These are phyloP conservation scores for Lupinus albus DNA, from an alignment of 306 rosid genomes.

Conservation along the genomic window DNA sequence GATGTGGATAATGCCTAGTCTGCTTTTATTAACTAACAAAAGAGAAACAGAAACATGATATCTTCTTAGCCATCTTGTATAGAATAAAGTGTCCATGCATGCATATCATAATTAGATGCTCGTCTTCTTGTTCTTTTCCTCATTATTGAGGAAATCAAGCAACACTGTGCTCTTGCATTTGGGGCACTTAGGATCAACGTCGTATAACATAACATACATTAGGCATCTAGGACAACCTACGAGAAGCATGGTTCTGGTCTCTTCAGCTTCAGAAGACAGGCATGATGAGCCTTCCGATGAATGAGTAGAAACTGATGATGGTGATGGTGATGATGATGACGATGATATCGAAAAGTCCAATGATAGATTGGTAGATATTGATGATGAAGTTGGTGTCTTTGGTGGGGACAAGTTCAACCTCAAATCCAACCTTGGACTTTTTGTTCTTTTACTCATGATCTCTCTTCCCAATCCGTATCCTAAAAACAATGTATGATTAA, in stretches of 20 bases:
- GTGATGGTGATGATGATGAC: slow-evolving; percentile 3
- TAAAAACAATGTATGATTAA: background rate
- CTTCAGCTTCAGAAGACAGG: slow-evolving; percentile 46
- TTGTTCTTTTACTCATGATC: slow-evolving; percentile 41
- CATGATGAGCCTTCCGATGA: slow-evolving; percentile 49
- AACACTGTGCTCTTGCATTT: slow-evolving; percentile 56
- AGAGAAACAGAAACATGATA: background rate
- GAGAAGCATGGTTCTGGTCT: slow-evolving; percentile 53
- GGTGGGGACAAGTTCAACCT: slow-evolving; percentile 49
- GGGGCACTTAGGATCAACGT: slow-evolving; percentile 61
- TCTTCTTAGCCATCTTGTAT: background rate
- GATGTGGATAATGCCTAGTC: background rate
- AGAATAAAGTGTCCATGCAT: background rate
- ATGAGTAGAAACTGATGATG: background rate
- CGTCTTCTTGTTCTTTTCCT: slow-evolving; percentile 18
- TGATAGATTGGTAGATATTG: background rate
- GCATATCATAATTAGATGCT: background rate
- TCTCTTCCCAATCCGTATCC: background rate
- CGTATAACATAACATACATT: slow-evolving; percentile 60
- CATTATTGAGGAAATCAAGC: slow-evolving; percentile 51
- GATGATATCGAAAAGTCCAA: background rate
- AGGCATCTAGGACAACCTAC: slow-evolving; percentile 67
- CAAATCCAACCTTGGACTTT: slow-evolving; percentile 46
- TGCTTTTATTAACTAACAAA: background rate
- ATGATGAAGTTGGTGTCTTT: background rate